Evolutionary conservation across 208 protist species (phyloP), one percentile per base, ranked within the genome.

Genomic region (Cochliopodium minus): DNA sequence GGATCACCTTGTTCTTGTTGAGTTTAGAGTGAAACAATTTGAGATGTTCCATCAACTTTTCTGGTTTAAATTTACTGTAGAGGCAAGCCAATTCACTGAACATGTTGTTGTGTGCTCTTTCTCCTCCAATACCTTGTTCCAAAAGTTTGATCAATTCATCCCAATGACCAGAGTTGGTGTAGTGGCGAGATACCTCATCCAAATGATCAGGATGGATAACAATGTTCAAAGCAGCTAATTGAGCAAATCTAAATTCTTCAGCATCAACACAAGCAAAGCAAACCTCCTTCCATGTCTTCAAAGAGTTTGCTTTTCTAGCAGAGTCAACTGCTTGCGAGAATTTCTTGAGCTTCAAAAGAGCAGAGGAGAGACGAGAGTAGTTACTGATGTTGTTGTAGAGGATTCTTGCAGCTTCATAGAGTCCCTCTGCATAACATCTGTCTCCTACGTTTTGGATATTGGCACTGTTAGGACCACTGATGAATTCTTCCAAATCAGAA

Each of bases 71-170:
- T 69, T 97, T 94, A 25, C 88, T 85, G 62, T 99, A 96, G n/a
- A 99, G 66, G 26, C 97, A 78, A 48, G 87, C 93, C 51, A 99
- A 90, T 70, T 93, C 91, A 30, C 96, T 99, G 78, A 97, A 99
- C 71, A 99, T 95, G 57, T 86, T 88, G 76, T 94, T 90, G 70
- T 97, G 95, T 2, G 93, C 92, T 23, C 91, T 80, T 60, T 96
- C 90, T 29, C 86, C 68, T 30, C 67, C 69, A 9, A 94, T 68
- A 45, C 90, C 93, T 34, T 76, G 80, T 66, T 96, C 93, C 43
- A 98, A 69, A 1, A 98, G 75, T 6, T 62, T 45, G 33, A 96
- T 88, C 20, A 97, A 56, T 62, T 97, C 84, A 33, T 95, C 85
- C 76, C 93, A 94, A 62, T 93, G 70, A 46, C 82, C 83, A 48